Conservation (phyloP, 257 asterid genomes). For the Prunella vulgaris region DNA sequence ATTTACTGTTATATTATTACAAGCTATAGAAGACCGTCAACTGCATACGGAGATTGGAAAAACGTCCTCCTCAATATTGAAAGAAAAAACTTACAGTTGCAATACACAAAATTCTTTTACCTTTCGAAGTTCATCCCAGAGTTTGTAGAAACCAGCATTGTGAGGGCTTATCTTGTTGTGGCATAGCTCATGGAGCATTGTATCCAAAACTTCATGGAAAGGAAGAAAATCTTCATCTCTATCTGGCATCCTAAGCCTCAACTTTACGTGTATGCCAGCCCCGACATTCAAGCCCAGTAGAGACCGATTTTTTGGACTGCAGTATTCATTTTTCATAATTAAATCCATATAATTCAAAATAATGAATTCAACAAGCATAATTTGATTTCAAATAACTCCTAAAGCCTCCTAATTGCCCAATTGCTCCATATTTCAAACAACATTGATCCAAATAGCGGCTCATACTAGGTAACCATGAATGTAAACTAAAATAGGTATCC, state of each 20-base stretch:
- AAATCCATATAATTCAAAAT: background rate
- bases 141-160: conserved; percentile 81
- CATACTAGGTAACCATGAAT: background rate
- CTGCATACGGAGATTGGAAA: background rate
- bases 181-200: conserved; percentile 97
- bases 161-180: conserved; percentile 88
- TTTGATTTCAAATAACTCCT: background rate
- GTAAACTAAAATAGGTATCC: background rate
- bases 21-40: background rate
- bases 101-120: conserved; percentile 27
- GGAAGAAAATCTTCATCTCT: conserved; percentile 72
- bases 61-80: background rate
- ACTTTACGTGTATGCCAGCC: conserved; percentile 60
- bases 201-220: conserved; percentile 68
- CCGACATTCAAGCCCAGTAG: conserved; percentile 88
- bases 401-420: background rate
- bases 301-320: conserved; percentile 55
- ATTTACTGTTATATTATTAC: too few species aligned
- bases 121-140: conserved; percentile 92
- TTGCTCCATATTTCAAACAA: background rate
- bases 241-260: conserved; percentile 77
- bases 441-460: background rate
- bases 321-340: conserved; percentile 9
- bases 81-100: background rate
- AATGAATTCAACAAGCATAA: background rate